These are phyloP conservation scores for Fraxinus platypoda DNA, from an alignment of 305 asterid species.

Conservation along the genomic window DNA sequence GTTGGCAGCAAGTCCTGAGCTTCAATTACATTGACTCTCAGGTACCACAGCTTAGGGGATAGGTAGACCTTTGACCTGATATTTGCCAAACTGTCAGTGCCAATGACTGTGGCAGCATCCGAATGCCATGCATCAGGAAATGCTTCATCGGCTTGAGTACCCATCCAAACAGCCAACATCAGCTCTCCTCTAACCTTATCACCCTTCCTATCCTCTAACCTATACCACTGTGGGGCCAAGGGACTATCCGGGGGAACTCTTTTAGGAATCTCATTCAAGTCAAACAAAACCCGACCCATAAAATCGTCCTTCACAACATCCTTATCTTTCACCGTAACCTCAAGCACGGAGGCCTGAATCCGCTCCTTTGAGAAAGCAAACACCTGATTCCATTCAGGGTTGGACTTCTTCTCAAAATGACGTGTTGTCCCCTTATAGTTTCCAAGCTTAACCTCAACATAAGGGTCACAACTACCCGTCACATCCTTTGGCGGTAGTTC, in stretches of 20 bases:
- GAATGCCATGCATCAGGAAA: constrained; percentile 84
- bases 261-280: constrained; percentile 63
- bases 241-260: constrained; percentile 84
- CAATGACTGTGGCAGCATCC: constrained; percentile 69
- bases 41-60: constrained; percentile 71
- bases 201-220: constrained; percentile 61
- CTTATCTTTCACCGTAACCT: constrained; percentile 61
- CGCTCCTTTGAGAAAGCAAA: constrained; percentile 76
- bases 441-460: constrained; percentile 64
- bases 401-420: constrained; percentile 65
- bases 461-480: constrained; percentile 68
- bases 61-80: constrained; percentile 63
- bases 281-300: constrained; percentile 58
- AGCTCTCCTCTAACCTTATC: constrained; percentile 63
- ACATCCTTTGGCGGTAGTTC: constrained; percentile 63
- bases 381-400: constrained; percentile 75
- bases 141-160: constrained; percentile 77
- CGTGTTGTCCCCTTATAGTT: constrained; percentile 80
- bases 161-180: constrained; percentile 83
- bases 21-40: constrained; percentile 68
- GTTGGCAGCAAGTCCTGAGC: constrained; percentile 64
- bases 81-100: constrained; percentile 56
- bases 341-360: constrained; percentile 64
- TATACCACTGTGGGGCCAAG: constrained; percentile 74
- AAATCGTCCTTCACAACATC: constrained; percentile 64